Conservation (phyloP, 345 rosid species). For the Citrus sp. region DNA sequence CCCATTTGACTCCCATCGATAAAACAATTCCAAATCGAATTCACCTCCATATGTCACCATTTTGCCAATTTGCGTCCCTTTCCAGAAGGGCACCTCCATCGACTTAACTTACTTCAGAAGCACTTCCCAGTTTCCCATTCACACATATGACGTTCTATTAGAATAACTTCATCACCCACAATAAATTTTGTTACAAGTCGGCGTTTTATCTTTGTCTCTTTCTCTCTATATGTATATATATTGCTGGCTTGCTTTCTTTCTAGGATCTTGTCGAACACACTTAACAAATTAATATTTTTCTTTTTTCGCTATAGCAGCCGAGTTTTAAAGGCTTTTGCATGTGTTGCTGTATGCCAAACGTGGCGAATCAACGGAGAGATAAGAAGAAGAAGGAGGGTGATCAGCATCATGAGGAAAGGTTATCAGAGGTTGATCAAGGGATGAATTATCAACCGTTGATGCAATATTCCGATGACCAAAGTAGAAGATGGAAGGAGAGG, state of each 20-base stretch:
- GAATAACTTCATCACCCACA: background rate
- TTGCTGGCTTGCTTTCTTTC: background rate
- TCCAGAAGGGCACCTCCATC: background rate
- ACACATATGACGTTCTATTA: no score
- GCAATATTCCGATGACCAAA: background rate
- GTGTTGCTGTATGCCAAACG: slow-evolving; percentile 21
- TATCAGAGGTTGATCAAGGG: slow-evolving; percentile 20
- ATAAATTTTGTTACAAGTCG: background rate
- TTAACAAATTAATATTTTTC: no score
- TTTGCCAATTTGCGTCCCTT: no score
- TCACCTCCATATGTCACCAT: no score
- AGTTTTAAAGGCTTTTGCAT: background rate
- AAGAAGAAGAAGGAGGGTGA: background rate
- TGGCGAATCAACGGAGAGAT: slow-evolving; percentile 29
- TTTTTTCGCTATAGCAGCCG: no score
- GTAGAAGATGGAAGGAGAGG: slow-evolving; percentile 38
- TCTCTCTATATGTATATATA: no score
- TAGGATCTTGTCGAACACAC: no score
- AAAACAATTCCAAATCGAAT: no score
- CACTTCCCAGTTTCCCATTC: background rate
- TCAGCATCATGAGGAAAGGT: background rate
- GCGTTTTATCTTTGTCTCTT: background rate
- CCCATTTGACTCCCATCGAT: no score
- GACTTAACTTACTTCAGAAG: background rate
- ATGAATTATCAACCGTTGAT: slow-evolving; percentile 2